Evolutionary conservation across 371 early-diverging fungal species (phyloP).

Genomic region (Mortierella sp.): DNA sequence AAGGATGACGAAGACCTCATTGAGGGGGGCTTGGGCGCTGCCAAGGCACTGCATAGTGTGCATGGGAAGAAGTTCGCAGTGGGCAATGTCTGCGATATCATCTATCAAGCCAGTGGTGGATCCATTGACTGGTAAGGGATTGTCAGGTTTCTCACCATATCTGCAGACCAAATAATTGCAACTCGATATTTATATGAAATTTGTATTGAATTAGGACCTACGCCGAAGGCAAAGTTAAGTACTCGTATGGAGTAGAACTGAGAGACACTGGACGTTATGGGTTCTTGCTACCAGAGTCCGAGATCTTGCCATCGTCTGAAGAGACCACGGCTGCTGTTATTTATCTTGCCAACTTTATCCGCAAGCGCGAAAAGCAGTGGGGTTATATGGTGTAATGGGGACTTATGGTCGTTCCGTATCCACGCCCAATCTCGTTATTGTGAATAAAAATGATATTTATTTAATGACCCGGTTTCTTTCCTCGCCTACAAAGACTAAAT

Average conservation of each 20-base stretch:
- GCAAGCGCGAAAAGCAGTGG: slow-evolving; percentile 55
- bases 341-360: slow-evolving; percentile 54
- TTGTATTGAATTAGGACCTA: slow-evolving; percentile 44
- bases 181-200: not conserved
- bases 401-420: not conserved
- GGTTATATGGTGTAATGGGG: slow-evolving; percentile 22
- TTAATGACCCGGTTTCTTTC: too few species aligned
- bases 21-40: slow-evolving; percentile 56
- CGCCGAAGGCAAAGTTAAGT: slow-evolving; percentile 61
- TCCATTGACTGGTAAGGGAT: slow-evolving; percentile 54
- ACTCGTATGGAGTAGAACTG: slow-evolving; percentile 68
- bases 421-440: not conserved
- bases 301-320: slow-evolving; percentile 65
- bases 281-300: slow-evolving; percentile 62
- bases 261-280: slow-evolving; percentile 64
- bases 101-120: slow-evolving; percentile 61
- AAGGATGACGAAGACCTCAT: slow-evolving; percentile 51
- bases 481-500: too few species aligned
- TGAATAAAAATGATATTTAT: not conserved
- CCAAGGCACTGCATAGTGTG: slow-evolving; percentile 58
- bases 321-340: slow-evolving; percentile 61
- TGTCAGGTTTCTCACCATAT: not conserved
- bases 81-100: slow-evolving; percentile 64
- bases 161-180: not conserved
- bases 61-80: slow-evolving; percentile 63